A percentile compares a stretch with the other conserved stretches of the same genome.
Conservation (phyloP, 2,329 filamentous ascomycete species). For the Talaromyces amestolkiae region DNA sequence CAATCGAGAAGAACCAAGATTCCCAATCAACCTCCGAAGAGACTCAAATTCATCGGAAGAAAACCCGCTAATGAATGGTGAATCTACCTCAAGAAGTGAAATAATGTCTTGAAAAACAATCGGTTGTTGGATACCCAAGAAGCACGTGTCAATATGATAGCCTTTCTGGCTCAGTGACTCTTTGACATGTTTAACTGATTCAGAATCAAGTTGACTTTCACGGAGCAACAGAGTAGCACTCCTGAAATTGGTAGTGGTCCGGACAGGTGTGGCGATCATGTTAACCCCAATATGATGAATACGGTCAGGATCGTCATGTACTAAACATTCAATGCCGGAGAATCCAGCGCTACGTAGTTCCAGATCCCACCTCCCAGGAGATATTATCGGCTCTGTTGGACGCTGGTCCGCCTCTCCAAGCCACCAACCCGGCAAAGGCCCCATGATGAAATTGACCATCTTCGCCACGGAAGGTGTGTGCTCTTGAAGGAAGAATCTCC, state of each 20-base stretch:
- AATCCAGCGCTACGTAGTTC: conserved; percentile 22
- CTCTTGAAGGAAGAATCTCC: conserved; percentile 12
- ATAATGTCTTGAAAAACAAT: conserved; percentile 6
- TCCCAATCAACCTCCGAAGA: background rate
- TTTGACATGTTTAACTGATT: background rate
- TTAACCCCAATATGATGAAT: background rate
- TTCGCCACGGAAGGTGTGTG: conserved; percentile 5
- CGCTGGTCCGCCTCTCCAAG: conserved; percentile 19
- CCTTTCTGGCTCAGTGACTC: background rate
- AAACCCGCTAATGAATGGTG: background rate
- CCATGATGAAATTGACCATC: conserved; percentile 22
- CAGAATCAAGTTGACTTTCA: background rate
- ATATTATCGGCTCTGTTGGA: conserved; percentile 14
- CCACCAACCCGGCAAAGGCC: conserved; percentile 22
- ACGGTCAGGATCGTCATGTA: background rate
- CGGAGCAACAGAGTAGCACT: background rate
- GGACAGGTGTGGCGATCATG: background rate
- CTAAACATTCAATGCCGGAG: background rate
- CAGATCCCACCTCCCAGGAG: conserved; percentile 24
- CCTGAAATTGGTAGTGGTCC: background rate
- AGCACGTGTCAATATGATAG: background rate
- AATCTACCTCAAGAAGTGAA: conserved; percentile 6
- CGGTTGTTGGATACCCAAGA: background rate
- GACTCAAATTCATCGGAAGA: background rate
- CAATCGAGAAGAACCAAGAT: background rate